Conservation (phyloP, 2,329 filamentous ascomycete species). For the Acrodontium crateriforme region DNA sequence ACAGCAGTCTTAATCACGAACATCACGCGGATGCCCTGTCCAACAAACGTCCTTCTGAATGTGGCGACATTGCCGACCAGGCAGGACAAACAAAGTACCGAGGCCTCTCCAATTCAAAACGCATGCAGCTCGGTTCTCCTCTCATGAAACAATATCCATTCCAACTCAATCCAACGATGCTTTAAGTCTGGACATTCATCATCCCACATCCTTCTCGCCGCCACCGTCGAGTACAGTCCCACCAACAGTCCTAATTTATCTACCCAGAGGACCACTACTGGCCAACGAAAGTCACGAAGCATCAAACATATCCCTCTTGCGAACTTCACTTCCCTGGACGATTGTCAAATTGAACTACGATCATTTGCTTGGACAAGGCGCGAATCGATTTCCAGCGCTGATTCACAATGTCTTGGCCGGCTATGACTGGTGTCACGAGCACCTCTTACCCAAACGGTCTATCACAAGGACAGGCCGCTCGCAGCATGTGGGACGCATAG, state of each 20-base stretch:
- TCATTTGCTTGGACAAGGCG: slow-evolving; percentile 19
- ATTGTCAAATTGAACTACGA: slow-evolving; percentile 35
- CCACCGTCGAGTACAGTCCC: too few species aligned
- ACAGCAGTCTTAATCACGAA: too few species aligned
- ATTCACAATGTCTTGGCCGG: slow-evolving; percentile 34
- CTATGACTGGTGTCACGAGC: slow-evolving; percentile 34
- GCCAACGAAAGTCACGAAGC: slow-evolving; percentile 18
- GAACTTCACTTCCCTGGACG: slow-evolving; percentile 24
- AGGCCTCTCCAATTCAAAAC: too few species aligned
- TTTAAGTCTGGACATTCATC: too few species aligned
- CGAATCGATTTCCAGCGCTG: slow-evolving; percentile 32
- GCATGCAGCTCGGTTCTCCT: too few species aligned
- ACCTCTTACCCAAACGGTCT: slow-evolving; percentile 20
- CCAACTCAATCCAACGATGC: too few species aligned
- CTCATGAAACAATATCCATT: too few species aligned
- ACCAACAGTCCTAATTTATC: slow-evolving; percentile 22
- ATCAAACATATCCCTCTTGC: slow-evolving; percentile 21
- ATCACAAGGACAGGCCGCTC: slow-evolving; percentile 14
- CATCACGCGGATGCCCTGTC: too few species aligned
- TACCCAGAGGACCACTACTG: slow-evolving; percentile 29
- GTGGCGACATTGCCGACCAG: too few species aligned
- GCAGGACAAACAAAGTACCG: too few species aligned
- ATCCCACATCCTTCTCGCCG: too few species aligned
- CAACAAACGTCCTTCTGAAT: too few species aligned
- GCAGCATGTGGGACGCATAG: slow-evolving; percentile 22